Evolutionary conservation across 257 asterid species (phyloP), one percentile per base, ranked within the genome.

Genomic region (Rubia yunnanensis): DNA sequence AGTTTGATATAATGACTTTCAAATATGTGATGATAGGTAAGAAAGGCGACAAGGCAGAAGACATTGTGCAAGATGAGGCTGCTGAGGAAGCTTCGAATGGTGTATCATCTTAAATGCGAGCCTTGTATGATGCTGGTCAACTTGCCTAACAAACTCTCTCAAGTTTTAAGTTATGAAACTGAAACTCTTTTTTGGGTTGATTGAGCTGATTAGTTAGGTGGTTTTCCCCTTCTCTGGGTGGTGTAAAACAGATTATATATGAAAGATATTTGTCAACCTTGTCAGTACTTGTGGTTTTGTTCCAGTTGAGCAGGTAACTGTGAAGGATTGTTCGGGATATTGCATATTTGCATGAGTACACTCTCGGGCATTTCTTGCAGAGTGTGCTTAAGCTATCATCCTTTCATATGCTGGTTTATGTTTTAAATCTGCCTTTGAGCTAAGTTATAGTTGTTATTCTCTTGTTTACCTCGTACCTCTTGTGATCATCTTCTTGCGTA

Each of bases 31-130:
- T 34, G 44, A 56, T 44, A 86, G 96, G 80, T 28, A 89, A 85
- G 82, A 89, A 89, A 64, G 87, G 81, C 1, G 95, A 85, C 52
- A 86, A 82, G 61, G 62, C 84, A 1, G 92, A 82, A 65, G 88
- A 79, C 34, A 24, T 77, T 0, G 72, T 69, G 14, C 85, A 75
- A 39, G 74, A 83, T 15, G 88, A 81, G 76, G 78, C 80, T 10
- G 72, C 65, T 77, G 88, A 78, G 14, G 75, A 68, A 22, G 77
- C 77, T 28, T 24, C 80, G 14, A 72, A 67, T 64, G 87, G 71
- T 34, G 71, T 27, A 31, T n/a, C 36, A 35, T n/a, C 55, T 46
- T 46, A 44, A 32, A 48, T 5, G 27, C 34, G 56, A 59, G 49
- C 67, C 59, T 26, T 7, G 2, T 4, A 11, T 57, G 62, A 35